Conservation (phyloP, 805 yeast genomes). For the Barnettozyma californica region DNA sequence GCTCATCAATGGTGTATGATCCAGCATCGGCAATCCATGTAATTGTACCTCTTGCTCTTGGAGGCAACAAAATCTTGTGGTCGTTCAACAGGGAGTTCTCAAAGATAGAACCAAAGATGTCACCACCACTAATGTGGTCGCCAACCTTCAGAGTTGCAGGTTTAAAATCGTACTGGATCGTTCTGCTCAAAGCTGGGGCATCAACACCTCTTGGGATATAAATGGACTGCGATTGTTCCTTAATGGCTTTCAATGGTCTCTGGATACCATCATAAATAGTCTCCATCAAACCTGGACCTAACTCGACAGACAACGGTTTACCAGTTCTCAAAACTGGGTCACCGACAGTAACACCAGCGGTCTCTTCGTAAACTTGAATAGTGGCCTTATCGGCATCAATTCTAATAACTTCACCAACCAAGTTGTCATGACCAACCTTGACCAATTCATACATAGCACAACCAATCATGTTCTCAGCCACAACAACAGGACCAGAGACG, state of each 20-base stretch:
- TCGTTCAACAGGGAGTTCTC: slow-evolving; percentile 91
- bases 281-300: slow-evolving; percentile 99
- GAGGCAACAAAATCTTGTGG: slow-evolving; percentile 93
- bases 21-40: slow-evolving; percentile 87
- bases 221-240: slow-evolving; percentile 81
- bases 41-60: slow-evolving; percentile 97
- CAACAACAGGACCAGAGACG: slow-evolving; percentile 96
- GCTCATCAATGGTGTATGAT: slow-evolving; percentile 84
- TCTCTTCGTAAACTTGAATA: slow-evolving; percentile 98
- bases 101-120: slow-evolving; percentile 86
- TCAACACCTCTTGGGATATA: slow-evolving; percentile 99
- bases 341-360: slow-evolving; percentile 98
- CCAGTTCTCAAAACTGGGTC: slow-evolving; percentile 98
- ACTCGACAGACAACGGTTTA: slow-evolving; percentile 96
- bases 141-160: slow-evolving; percentile 82
- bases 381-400: slow-evolving; percentile 96
- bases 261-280: slow-evolving; percentile 99
- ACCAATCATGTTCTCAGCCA: slow-evolving; percentile 98
- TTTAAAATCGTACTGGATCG: slow-evolving; percentile 75
- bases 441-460: slow-evolving; percentile 99
- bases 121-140: slow-evolving; percentile 98
- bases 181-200: slow-evolving; percentile 90
- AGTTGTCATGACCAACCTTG: slow-evolving; percentile 92
- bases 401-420: slow-evolving; percentile 98
- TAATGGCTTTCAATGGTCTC: slow-evolving; percentile 94